Evolutionary conservation across 1,139 yeast genomes (phyloP), one percentile per base, ranked within the genome.

Genomic region (Zygosaccharomyces sapae): DNA sequence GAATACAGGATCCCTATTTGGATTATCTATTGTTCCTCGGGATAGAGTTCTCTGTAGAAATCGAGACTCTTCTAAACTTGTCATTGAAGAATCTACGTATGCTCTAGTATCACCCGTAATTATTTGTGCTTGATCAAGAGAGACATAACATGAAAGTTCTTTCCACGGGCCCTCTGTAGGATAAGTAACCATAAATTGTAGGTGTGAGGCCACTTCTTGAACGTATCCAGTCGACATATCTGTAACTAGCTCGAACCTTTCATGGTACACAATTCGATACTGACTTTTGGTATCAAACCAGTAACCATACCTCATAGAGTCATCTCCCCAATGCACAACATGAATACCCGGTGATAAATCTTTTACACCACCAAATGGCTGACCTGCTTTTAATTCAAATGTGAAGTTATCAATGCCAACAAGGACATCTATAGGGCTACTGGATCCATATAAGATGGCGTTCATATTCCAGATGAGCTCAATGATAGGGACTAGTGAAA

Each of bases 41-140:
- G 35, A 61, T 19, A 73, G 50, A 5, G 67, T 64, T n/a, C 59
- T 56, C 16, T 59, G 45, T 9, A 74, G 50, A 22, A 63, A 39
- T 36, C 63, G 64, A 44, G 68, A 65, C 47, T 75, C 79, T 39
- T 72, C 74, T 8, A 54, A 52, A 0, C 76, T 69, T 0, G 74
- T 70, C 50, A 70, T 60, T 5, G 72, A 65, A 5, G 75, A 66
- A 38, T 70, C 71, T 36, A 55, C 52, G 46, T 57, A 61, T 37
- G 38, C 41, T 4, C 33, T 34, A 2, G 13, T 13, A 22, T 13
- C 25, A 22, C 25, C 38, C 37, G 38, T 39, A 18, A 53, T 48
- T 18, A 40, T 38, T 8, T 33, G 24, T 7, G 60, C 38, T 24
- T 57, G 55, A 2, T 48, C 50, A 59, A 57, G 54, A 3, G 46